Conservation (phyloP, 768 basidiomycete genomes). For the Trametes coccinea region DNA sequence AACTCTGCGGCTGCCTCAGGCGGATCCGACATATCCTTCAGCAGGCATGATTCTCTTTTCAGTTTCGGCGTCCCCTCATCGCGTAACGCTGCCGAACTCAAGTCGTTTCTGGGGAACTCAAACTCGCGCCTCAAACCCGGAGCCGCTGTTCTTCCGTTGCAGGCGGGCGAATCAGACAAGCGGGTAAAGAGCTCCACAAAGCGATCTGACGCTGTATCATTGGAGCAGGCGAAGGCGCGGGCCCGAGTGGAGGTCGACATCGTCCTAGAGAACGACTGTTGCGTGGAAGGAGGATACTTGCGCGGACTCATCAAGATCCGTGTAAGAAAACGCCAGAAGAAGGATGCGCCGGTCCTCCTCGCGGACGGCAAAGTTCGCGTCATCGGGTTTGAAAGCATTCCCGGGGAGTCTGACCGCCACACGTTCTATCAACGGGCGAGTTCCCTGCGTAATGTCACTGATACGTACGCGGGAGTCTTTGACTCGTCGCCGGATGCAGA, state of each 20-base stretch:
- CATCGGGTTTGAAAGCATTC: conserved; percentile 80
- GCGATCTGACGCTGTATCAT: conserved; percentile 34
- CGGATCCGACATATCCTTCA: conserved; percentile 3
- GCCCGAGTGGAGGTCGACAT: conserved; percentile 85
- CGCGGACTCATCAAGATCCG: conserved; percentile 69
- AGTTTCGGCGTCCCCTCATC: conserved; percentile 49
- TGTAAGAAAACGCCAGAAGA: conserved; percentile 55
- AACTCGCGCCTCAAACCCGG: conserved; percentile 56
- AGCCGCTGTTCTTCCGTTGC: conserved; percentile 42
- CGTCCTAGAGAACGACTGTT: conserved; percentile 68
- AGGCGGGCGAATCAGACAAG: neutral
- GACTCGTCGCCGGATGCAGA: conserved; percentile 52
- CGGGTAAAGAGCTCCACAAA: neutral
- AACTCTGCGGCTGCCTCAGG: conserved; percentile 1
- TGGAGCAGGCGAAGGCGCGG: conserved; percentile 73
- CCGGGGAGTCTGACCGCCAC: conserved; percentile 57
- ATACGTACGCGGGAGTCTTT: conserved; percentile 45
- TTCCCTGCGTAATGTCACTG: conserved; percentile 50
- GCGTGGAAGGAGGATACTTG: conserved; percentile 77
- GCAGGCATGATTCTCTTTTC: conserved; percentile 50
- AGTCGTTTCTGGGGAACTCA: conserved; percentile 62
- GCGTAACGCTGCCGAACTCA: conserved; percentile 57
- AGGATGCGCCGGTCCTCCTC: conserved; percentile 60
- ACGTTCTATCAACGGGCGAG: conserved; percentile 81
- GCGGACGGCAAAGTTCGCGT: conserved; percentile 78